These are phyloP conservation scores for Monosporascus sp. DNA, from an alignment of 2,329 filamentous ascomycete genomes.

Conservation along the genomic window DNA sequence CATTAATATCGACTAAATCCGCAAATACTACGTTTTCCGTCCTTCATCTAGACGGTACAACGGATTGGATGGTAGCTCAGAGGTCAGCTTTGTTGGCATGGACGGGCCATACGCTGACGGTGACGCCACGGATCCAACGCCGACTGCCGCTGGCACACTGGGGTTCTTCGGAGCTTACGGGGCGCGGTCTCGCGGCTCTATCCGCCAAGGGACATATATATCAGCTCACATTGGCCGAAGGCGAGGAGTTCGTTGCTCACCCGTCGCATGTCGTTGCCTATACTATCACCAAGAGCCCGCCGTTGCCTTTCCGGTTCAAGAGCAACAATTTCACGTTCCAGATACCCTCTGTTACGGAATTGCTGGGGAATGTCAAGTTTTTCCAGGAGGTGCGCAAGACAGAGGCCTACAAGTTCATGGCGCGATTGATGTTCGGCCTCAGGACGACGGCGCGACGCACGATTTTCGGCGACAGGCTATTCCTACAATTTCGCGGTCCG, in stretches of 20 bases:
- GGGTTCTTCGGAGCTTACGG: conserved; percentile 86
- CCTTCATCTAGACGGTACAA: conserved; percentile 84
- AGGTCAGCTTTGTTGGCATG: conserved; percentile 87
- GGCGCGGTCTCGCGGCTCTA: conserved; percentile 79
- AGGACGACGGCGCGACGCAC: conserved; percentile 74
- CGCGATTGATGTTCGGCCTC: conserved; percentile 60
- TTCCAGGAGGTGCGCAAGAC: conserved; percentile 68
- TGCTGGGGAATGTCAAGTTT: conserved; percentile 68
- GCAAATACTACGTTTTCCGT: conserved; percentile 81
- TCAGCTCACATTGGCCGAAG: conserved; percentile 71
- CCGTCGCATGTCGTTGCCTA: conserved; percentile 92
- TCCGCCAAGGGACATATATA: conserved; percentile 87
- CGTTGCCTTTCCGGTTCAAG: conserved; percentile 82
- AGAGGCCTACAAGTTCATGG: conserved; percentile 64
- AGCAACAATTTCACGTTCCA: conserved; percentile 72
- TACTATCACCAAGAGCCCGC: conserved; percentile 66
- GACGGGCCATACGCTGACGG: conserved; percentile 81
- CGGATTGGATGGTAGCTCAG: conserved; percentile 92
- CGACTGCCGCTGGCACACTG: conserved; percentile 77
- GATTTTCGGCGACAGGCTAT: conserved; percentile 91
- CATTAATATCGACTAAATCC: conserved; percentile 82
- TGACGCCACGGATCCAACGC: conserved; percentile 70
- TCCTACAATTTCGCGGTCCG: conserved; percentile 85
- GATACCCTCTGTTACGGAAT: conserved; percentile 62
- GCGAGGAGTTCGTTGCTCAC: conserved; percentile 87